phyloP scores from a whole-genome alignment of 192 early-diverging fungal species.

The Diversispora epigaea region DNA sequence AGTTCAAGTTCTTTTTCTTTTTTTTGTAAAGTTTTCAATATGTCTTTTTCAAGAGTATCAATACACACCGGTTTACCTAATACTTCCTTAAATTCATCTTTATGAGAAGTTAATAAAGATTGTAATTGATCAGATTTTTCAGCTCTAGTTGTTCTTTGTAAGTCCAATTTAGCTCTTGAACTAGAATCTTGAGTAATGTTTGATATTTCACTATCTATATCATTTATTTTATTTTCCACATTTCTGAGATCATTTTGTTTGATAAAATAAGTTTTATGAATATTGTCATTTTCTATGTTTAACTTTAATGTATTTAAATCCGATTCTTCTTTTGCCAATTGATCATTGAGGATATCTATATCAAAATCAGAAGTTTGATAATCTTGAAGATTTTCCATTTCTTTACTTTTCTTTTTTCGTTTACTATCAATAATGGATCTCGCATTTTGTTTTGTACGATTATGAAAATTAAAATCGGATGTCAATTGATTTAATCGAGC shows the following conservation, averaged over 20 bases:
- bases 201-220: neutral
- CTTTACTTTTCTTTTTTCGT: neutral
- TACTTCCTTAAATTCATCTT: neutral
- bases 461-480: neutral
- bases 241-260: neutral
- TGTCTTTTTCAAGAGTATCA: slow-evolving; percentile 3
- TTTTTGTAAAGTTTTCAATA: too few relatives aligned
- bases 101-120: neutral
- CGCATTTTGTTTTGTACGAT: neutral
- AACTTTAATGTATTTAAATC: neutral
- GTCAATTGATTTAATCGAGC: neutral
- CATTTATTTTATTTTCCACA: neutral
- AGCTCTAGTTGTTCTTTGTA: neutral
- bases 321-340: neutral
- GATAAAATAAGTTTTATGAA: neutral
- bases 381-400: neutral
- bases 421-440: neutral
- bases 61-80: neutral
- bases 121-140: neutral
- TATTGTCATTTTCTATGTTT: neutral
- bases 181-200: neutral
- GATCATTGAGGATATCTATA: neutral
- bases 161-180: neutral
- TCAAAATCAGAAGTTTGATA: neutral
- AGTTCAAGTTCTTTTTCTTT: slow-evolving; percentile 1